phyloP scores from a whole-genome alignment of 139 green algal genomes.

The Ettlia oleoabundans region DNA sequence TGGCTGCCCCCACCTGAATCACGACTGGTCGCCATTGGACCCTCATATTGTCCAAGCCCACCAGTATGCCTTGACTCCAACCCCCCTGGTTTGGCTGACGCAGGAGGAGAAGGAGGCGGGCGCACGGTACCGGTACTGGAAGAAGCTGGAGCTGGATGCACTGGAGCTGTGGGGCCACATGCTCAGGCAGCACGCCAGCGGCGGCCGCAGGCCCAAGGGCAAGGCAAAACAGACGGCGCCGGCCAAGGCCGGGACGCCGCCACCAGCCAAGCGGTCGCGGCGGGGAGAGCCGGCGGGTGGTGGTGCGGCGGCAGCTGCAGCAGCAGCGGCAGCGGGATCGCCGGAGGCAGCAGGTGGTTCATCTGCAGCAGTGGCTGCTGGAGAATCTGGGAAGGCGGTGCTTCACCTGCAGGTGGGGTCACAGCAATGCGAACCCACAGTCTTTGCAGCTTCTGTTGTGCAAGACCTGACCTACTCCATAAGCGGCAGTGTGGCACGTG shows the following conservation, averaged over 20 bases:
- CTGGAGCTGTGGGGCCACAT: conserved; percentile 30
- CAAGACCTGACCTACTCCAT: too few relatives aligned
- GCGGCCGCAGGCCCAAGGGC: background rate
- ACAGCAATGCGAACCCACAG: too few relatives aligned
- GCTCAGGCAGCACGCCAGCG: conserved; percentile 17
- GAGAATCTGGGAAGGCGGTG: too few relatives aligned
- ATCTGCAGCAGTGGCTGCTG: too few relatives aligned
- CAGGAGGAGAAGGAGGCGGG: conserved; percentile 12
- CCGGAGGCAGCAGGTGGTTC: too few relatives aligned
- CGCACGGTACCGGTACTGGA: background rate
- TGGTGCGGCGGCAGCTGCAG: background rate
- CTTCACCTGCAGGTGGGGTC: too few relatives aligned
- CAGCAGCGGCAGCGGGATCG: too few relatives aligned
- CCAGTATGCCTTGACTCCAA: background rate
- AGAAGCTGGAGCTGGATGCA: conserved; percentile 29
- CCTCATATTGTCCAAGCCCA: too few relatives aligned
- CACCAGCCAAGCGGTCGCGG: background rate
- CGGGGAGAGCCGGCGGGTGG: background rate
- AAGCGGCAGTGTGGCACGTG: too few relatives aligned
- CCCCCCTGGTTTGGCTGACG: background rate
- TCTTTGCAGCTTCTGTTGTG: too few relatives aligned
- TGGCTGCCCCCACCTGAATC: too few relatives aligned
- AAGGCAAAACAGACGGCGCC: background rate
- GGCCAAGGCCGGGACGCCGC: background rate
- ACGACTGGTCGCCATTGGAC: too few relatives aligned